Base-by-base conservation (phyloP, 192 early-diverging fungal genomes). In the Radiomyces spectabilis region DNA sequence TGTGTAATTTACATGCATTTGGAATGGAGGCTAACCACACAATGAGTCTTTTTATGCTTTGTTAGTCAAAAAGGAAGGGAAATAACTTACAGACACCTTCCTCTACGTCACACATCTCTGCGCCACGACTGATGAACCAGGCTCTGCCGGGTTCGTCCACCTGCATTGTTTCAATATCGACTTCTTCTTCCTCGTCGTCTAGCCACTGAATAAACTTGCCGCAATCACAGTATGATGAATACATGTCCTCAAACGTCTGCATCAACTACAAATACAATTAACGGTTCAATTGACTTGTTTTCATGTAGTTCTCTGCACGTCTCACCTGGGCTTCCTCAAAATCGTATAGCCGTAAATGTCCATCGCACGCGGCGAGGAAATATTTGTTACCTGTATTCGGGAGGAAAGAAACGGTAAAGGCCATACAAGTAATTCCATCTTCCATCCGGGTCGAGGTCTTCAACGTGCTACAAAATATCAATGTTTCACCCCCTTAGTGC, bases 381-480 rank as follows among this genome's bases (percentile, higher is more conserved):
- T 91, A 97, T 47, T 80, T 85, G 73, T 97, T 97, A n/a, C 92
- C 94, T 1, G 90, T 92, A 57, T 91, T 81, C 1, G 94, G 93
- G 18, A 95, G 70, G 69, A 97, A 97, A 13, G 89, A 86, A 16
- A 93, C 85, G 0, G 85, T 92, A 72, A 97, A 97, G 12, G 92
- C 92, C 93, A 97, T 97, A 67, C 92, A 94, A 2, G 91, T 95
- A 19, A 90, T 75, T n/a, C 89, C 92, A 51, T 95, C 93, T 15
- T 69, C 74, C 73, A 95, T 84, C 40, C 76, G 73, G n/a, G 63
- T 82, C 27, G 77, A 66, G 26, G 80, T 79, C 22, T 82, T 50
- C 24, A 92, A 66, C 49, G 78, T 76, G 12, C 79, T 81, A 58
- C 21, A n/a, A n/a, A n/a, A n/a, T n/a, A n/a, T n/a, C n/a, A n/a